Evolutionary conservation across 257 asterid species (phyloP).

Genomic region (Striga asiatica): DNA sequence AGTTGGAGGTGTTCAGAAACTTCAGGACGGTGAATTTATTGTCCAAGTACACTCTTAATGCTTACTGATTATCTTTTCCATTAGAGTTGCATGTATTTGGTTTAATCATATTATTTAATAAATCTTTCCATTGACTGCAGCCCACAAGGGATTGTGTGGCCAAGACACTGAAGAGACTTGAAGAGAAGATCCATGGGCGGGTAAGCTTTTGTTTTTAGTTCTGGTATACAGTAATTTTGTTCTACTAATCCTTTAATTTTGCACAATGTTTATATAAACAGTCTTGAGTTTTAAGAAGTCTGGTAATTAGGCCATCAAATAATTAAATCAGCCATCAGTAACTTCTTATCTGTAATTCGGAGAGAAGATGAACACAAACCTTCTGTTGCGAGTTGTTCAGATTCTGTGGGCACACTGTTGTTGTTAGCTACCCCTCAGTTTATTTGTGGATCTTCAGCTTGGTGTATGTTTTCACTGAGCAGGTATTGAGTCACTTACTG

Average conservation of each 20-base stretch:
- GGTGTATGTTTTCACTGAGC: conserved; percentile 15
- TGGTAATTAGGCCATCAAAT: not conserved
- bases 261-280: not conserved
- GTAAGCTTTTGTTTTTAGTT: conserved; percentile 34
- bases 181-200: conserved; percentile 96
- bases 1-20: conserved; percentile 94
- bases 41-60: conserved; percentile 50
- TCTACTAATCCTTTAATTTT: conserved; percentile 1
- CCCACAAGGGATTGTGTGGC: conserved; percentile 99
- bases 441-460: conserved; percentile 12
- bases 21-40: conserved; percentile 96
- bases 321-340: conserved; percentile 1
- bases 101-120: not conserved
- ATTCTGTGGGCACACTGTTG: not conserved
- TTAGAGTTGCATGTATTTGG: not conserved
- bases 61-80: not conserved
- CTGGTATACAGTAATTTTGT: not conserved
- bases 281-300: conserved; percentile 6
- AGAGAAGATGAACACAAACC: not conserved
- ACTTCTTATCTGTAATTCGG: not conserved
- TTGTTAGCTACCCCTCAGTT: not conserved
- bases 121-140: conserved; percentile 40
- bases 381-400: not conserved
- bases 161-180: conserved; percentile 90
- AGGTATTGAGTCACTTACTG: conserved; percentile 81